Evolutionary conservation across 441 rosid genomes (phyloP).

Genomic region (Aquilaria agallochum): DNA sequence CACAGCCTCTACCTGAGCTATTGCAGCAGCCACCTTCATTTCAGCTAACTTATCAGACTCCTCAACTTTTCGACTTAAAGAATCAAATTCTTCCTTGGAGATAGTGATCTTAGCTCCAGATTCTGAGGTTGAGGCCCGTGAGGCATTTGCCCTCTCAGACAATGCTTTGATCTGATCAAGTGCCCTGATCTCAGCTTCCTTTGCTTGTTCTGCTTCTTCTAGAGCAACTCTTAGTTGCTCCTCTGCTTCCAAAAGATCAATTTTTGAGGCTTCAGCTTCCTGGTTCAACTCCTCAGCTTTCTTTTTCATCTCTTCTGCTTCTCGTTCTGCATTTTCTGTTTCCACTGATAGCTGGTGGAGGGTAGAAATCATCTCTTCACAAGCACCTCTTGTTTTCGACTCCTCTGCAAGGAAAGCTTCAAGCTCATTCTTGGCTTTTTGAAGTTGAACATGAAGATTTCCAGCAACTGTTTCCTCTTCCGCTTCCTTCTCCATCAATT

Average conservation of each 20-base stretch:
- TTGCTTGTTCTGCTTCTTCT: constrained; percentile 87
- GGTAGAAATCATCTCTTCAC: constrained; percentile 78
- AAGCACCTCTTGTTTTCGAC: constrained; percentile 57
- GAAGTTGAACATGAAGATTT: constrained; percentile 71
- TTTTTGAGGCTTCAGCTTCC: constrained; percentile 63
- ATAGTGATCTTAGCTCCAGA: constrained; percentile 72
- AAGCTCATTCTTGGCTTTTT: constrained; percentile 70
- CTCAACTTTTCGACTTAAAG: constrained; percentile 73
- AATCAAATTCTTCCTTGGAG: constrained; percentile 81
- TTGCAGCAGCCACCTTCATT: constrained; percentile 92
- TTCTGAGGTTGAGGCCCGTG: constrained; percentile 71
- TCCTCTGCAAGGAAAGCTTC: constrained; percentile 60
- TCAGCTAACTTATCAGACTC: constrained; percentile 75
- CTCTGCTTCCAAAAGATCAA: constrained; percentile 68
- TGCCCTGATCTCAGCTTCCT: constrained; percentile 59
- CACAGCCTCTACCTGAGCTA: constrained; percentile 95
- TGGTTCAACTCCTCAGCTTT: constrained; percentile 61
- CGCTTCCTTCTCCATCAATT: constrained; percentile 72
- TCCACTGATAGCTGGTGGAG: constrained; percentile 65
- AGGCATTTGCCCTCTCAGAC: constrained; percentile 73
- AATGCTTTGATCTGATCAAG: constrained; percentile 61
- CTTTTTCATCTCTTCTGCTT: constrained; percentile 68
- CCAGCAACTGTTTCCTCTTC: constrained; percentile 78
- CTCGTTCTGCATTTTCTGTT: constrained; percentile 55
- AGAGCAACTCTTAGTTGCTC: constrained; percentile 56